A percentile compares a stretch with the other conserved stretches of the same genome.
phyloP scores from a whole-genome alignment of 2,329 filamentous ascomycete species.

The Stachybotrys elegans region DNA sequence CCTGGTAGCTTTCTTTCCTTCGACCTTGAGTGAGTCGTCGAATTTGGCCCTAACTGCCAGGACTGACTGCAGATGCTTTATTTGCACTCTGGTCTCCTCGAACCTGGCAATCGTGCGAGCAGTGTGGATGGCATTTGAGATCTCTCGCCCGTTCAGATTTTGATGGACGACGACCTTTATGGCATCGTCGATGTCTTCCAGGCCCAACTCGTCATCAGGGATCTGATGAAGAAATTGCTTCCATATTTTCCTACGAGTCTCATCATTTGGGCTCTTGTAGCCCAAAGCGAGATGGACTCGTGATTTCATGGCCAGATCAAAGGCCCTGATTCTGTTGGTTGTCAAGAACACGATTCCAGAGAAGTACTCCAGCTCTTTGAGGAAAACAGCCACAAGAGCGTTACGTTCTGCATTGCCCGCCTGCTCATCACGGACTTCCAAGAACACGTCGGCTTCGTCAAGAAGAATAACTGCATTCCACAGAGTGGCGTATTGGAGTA shows the following conservation, averaged over 20 bases:
- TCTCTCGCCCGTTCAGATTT: neutral
- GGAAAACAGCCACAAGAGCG: constrained; percentile 1
- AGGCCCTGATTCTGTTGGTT: neutral
- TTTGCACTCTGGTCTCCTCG: neutral
- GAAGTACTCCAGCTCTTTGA: constrained; percentile 2
- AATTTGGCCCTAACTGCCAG: neutral
- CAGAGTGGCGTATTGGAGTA: neutral
- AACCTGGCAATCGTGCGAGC: neutral
- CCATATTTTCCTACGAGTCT: neutral
- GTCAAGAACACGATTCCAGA: neutral
- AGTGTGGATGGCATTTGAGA: neutral
- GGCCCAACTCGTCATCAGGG: neutral
- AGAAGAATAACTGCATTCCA: neutral
- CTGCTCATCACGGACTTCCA: neutral
- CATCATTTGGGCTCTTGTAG: neutral
- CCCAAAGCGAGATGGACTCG: constrained; percentile 1
- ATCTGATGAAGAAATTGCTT: neutral
- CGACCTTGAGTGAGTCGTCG: neutral
- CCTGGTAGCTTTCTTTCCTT: neutral
- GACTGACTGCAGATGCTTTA: neutral
- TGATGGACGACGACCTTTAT: constrained; percentile 1
- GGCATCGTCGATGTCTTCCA: constrained; percentile 7
- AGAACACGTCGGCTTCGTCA: constrained; percentile 1
- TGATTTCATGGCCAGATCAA: constrained; percentile 1
- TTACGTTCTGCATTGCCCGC: neutral